phyloP scores from a whole-genome alignment of 352 stramenopile genomes.

The Phytophthora litchii region DNA sequence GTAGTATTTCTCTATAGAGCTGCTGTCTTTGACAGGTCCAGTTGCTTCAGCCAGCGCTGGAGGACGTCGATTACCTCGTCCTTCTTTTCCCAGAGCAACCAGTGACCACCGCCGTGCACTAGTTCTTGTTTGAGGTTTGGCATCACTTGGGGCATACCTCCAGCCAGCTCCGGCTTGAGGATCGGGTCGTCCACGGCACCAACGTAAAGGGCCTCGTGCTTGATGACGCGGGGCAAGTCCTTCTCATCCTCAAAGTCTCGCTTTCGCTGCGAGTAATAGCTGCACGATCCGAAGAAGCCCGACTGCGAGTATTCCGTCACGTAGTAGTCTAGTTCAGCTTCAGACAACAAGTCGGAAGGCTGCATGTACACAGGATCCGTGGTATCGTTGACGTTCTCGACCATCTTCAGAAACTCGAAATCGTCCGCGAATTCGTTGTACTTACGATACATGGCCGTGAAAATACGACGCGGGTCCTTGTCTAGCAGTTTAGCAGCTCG shows the following conservation, averaged over 20 bases:
- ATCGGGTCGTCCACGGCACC: slow-evolving; percentile 60
- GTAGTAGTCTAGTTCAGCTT: slow-evolving; percentile 62
- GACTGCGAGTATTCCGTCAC: slow-evolving; percentile 47
- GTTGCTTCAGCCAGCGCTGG: slow-evolving; percentile 37
- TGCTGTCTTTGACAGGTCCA: slow-evolving; percentile 15
- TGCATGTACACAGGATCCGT: slow-evolving; percentile 40
- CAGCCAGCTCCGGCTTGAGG: slow-evolving; percentile 54
- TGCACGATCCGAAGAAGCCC: slow-evolving; percentile 61
- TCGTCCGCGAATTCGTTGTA: slow-evolving; percentile 38
- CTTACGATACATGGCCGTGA: slow-evolving; percentile 55
- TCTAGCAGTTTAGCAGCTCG: slow-evolving; percentile 43
- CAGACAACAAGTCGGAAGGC: slow-evolving; percentile 45
- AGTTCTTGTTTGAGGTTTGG: slow-evolving; percentile 54
- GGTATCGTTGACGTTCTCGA: slow-evolving; percentile 37
- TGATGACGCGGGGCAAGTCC: slow-evolving; percentile 38
- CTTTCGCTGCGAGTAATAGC: slow-evolving; percentile 56
- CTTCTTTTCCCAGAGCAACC: slow-evolving; percentile 61
- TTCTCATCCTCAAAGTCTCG: slow-evolving; percentile 62
- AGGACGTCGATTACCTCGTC: slow-evolving; percentile 45
- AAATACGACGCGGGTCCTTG: slow-evolving; percentile 47
- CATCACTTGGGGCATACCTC: slow-evolving; percentile 53
- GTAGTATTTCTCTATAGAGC: slow-evolving; percentile 13
- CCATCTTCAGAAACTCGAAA: slow-evolving; percentile 40
- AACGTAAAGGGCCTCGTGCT: slow-evolving; percentile 62
- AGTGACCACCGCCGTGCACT: slow-evolving; percentile 57